These are phyloP conservation scores for Alternaria burnsii DNA, from an alignment of 2,329 filamentous ascomycete species.

Conservation along the genomic window DNA sequence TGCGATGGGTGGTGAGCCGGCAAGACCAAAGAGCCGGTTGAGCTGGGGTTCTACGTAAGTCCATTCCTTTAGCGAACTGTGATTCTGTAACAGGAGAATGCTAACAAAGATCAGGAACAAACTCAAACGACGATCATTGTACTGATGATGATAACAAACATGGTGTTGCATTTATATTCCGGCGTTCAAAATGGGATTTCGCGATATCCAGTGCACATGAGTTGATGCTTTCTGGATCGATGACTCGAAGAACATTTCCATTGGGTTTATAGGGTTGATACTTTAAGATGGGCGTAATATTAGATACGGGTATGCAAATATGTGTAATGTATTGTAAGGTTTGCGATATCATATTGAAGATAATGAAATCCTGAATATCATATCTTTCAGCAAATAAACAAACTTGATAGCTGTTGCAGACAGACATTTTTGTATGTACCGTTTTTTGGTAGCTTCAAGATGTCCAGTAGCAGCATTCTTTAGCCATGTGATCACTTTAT, in stretches of 20 bases:
- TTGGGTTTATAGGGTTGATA: not conserved
- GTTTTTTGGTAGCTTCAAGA: no score
- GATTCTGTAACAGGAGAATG: not conserved
- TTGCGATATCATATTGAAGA: no score
- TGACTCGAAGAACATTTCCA: not conserved
- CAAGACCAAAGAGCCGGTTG: conserved; percentile 23
- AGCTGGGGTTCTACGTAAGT: conserved; percentile 38
- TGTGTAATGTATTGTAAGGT: not conserved
- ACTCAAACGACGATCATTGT: conserved; percentile 22
- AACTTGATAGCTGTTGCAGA: not conserved
- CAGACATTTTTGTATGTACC: not conserved
- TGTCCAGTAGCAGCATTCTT: no score
- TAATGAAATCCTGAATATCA: not conserved
- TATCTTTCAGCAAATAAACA: accelerated
- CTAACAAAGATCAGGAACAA: conserved; percentile 22
- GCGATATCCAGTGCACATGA: conserved; percentile 10
- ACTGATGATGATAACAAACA: not conserved
- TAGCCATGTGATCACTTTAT: accelerated
- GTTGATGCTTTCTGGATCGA: not conserved
- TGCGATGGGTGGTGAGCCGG: conserved; percentile 5
- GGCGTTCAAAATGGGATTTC: not conserved
- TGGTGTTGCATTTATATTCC: not conserved
- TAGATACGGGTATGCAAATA: not conserved
- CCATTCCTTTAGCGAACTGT: not conserved
- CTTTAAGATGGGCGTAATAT: not conserved